Conservation (phyloP, 208 protist species). For the Leishmania aethiopica region DNA sequence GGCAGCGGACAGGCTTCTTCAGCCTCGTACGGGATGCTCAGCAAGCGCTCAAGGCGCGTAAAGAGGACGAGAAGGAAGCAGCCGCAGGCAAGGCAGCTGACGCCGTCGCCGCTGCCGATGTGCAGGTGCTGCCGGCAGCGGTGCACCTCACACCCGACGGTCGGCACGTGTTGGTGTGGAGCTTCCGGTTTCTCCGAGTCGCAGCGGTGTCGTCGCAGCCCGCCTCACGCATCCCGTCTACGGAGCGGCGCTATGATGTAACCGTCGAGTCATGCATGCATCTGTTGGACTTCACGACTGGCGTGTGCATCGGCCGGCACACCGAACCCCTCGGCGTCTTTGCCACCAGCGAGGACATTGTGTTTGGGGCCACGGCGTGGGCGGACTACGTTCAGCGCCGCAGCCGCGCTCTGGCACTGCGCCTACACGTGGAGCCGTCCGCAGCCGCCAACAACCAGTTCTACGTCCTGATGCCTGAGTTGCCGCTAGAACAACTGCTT, state of each 20-base stretch:
- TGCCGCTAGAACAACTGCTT: constrained; percentile 29
- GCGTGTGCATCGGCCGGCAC: constrained; percentile 31
- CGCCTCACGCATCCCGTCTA: constrained; percentile 28
- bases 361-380: constrained; percentile 9
- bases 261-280: constrained; percentile 37
- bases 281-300: constrained; percentile 52
- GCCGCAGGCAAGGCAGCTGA: neutral
- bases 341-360: constrained; percentile 11
- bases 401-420: constrained; percentile 23
- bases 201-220: neutral
- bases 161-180: constrained; percentile 52
- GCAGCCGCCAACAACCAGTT: constrained; percentile 4
- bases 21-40: constrained; percentile 49
- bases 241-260: constrained; percentile 12
- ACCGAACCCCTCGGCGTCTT: constrained; percentile 5
- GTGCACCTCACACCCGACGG: constrained; percentile 46
- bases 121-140: constrained; percentile 39
- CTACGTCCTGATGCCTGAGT: constrained; percentile 35
- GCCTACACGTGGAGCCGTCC: constrained; percentile 12
- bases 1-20: constrained; percentile 67
- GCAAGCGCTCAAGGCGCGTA: constrained; percentile 8
- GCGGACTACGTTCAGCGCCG: constrained; percentile 15
- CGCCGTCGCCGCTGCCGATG: constrained; percentile 8
- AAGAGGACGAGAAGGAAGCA: neutral
- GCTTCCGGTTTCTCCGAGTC: constrained; percentile 24